These are phyloP conservation scores for Candida yuanshanica DNA, from an alignment of 805 yeast genomes.

Conservation along the genomic window DNA sequence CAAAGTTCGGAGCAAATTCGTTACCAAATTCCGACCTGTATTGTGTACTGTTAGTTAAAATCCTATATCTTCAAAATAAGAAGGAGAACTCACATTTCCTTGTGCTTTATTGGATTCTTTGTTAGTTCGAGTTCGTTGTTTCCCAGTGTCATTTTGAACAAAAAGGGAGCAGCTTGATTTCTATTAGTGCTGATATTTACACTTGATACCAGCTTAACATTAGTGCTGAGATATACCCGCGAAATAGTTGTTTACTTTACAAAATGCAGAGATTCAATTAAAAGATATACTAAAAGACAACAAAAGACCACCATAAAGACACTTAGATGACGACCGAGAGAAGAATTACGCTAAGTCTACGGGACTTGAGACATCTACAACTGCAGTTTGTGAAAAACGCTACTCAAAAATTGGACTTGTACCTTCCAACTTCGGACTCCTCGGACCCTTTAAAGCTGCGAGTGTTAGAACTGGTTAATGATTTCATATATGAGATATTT, in stretches of 20 bases:
- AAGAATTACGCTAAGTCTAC: conserved; percentile 34
- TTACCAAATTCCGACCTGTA: conserved; percentile 36
- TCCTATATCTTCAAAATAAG: neutral
- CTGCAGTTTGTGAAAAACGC: conserved; percentile 36
- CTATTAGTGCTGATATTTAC: neutral
- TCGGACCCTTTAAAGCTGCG: conserved; percentile 41
- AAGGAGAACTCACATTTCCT: neutral
- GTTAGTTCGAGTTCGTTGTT: no score
- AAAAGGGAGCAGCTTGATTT: neutral
- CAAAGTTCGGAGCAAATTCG: conserved; percentile 83
- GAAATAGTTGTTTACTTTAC: neutral
- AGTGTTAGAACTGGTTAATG: conserved; percentile 38
- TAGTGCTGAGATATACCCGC: neutral
- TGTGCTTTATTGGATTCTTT: no score
- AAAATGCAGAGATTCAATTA: neutral
- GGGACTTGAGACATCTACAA: conserved; percentile 48
- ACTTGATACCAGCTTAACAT: neutral
- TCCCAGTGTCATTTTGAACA: no score
- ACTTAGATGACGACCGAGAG: conserved; percentile 9
- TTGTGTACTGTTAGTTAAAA: conserved; percentile 9
- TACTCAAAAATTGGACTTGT: conserved; percentile 40
- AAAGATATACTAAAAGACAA: neutral
- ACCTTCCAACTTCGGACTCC: conserved; percentile 36
- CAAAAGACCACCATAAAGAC: conserved; percentile 8
- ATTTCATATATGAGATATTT: conserved; percentile 46